phyloP scores from a whole-genome alignment of 139 green algal genomes.

The Chlorella vulgaris region DNA sequence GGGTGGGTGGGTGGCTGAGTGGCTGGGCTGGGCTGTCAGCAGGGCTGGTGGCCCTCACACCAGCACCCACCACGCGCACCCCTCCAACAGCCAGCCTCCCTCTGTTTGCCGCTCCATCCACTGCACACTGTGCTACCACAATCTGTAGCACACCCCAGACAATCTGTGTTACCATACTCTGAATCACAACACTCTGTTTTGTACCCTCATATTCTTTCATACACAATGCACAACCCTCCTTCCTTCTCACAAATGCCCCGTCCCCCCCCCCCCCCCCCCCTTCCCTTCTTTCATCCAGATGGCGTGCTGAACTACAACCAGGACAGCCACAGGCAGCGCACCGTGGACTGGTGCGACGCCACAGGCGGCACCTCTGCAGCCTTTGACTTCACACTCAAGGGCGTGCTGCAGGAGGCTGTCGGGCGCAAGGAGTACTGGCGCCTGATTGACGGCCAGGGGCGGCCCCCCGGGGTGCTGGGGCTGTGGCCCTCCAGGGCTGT shows the following conservation, averaged over 20 bases:
- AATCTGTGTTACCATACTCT: too few relatives aligned
- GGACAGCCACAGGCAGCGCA: conserved; percentile 88
- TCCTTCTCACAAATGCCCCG: too few relatives aligned
- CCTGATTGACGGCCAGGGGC: conserved; percentile 83
- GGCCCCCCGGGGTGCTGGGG: conserved; percentile 84
- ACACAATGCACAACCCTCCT: too few relatives aligned
- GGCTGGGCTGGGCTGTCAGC: neutral
- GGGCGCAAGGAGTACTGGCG: conserved; percentile 93
- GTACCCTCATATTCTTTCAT: too few relatives aligned
- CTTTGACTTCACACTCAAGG: conserved; percentile 98
- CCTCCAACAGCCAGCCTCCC: too few relatives aligned
- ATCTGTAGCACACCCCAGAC: too few relatives aligned
- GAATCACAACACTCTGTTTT: too few relatives aligned
- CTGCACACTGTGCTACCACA: too few relatives aligned
- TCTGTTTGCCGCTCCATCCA: too few relatives aligned
- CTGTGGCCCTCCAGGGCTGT: conserved; percentile 93
- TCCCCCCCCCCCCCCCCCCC: neutral
- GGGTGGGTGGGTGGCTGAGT: neutral
- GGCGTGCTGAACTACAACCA: conserved; percentile 98
- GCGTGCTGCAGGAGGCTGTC: conserved; percentile 94
- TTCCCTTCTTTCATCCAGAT: conserved; percentile 42
- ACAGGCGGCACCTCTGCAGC: conserved; percentile 87
- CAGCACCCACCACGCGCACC: too few relatives aligned
- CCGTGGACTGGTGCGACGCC: conserved; percentile 90
- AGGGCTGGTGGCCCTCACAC: too few relatives aligned